Evolutionary conservation across 805 yeast genomes (phyloP), one percentile per base, ranked within the genome.

Genomic region (Starmerella ratchasimensis): DNA sequence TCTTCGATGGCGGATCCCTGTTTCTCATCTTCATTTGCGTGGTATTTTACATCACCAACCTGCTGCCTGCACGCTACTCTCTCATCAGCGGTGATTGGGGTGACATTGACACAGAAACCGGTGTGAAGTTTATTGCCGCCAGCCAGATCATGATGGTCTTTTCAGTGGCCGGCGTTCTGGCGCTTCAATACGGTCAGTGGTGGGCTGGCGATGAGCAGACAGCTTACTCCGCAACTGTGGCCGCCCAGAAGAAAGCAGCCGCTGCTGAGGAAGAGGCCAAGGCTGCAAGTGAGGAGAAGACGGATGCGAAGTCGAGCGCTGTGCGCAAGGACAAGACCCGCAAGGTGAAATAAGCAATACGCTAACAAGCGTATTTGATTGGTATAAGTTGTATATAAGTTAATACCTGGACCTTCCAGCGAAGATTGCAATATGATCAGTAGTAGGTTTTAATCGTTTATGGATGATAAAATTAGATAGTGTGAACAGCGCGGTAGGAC

Each of bases 41-140:
- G 31, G 74, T 88, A 51, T 71, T 88, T 50, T 90, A 84, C 59
- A 63, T 88, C 52, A 79, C 94, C 45, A 90, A 90, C 62, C 65
- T 88, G 48, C 71, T 82, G 54, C 72, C 80, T 37, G 97, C 97
- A 38, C 64, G 76, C 28, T 69, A 69, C 48, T 72, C 86, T 39
- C 72, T 82, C 38, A 50, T 73, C 20, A 59, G 69, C 41, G 86
- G 84, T 31, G 65, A 73, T 43, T 88, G 97, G 97, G 97, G 95
- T 48, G 97, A 88, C 36, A 94, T 90, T 35, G 81, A 80, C 52
- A 74, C 71, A 56, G 67, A 67, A 43, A 81, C 93, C 17, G 97
- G 97, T 22, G 61, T 88, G 52, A 82, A 81, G 47, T 94, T 90
- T 28, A 72, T 90, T 53, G 95, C 90, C 28, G 96, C 97, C 4